These are phyloP conservation scores for Mediolabrus comicus DNA, from an alignment of 108 stramenopile genomes.

Conservation along the genomic window DNA sequence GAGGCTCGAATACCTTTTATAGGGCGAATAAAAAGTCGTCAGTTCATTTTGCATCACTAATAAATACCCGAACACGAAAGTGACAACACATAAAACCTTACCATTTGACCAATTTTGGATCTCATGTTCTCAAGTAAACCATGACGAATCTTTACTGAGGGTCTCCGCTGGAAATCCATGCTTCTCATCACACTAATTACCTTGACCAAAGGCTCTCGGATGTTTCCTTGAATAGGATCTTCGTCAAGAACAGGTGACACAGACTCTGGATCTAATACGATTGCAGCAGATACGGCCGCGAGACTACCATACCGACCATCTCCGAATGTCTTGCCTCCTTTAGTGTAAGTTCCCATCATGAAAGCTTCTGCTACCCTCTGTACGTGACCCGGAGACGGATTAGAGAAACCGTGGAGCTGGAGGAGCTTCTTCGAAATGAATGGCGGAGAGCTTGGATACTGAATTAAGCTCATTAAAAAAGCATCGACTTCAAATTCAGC, in stretches of 20 bases:
- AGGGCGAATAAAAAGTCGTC: no score
- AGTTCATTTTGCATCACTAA: no score
- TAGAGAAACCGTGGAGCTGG: slow-evolving; percentile 54
- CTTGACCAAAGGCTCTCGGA: slow-evolving; percentile 55
- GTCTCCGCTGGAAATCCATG: slow-evolving; percentile 27
- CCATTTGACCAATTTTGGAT: slow-evolving; percentile 41
- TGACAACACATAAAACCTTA: no score
- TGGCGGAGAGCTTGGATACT: slow-evolving; percentile 48
- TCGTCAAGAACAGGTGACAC: slow-evolving; percentile 37
- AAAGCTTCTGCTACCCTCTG: slow-evolving; percentile 48
- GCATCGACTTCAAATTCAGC: slow-evolving; percentile 41
- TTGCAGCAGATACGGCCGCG: slow-evolving; percentile 48
- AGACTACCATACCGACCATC: slow-evolving; percentile 42
- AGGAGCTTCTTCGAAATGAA: slow-evolving; percentile 54
- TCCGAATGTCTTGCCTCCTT: slow-evolving; percentile 35
- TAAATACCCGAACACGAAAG: no score
- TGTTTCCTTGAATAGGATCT: slow-evolving; percentile 44
- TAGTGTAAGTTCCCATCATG: slow-evolving; percentile 29
- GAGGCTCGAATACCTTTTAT: slow-evolving; percentile 43
- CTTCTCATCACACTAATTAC: slow-evolving; percentile 47
- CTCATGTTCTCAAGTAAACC: slow-evolving; percentile 27
- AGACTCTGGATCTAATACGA: slow-evolving; percentile 49
- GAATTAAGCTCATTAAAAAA: slow-evolving; percentile 25
- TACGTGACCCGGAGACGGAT: slow-evolving; percentile 58
- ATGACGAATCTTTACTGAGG: slow-evolving; percentile 18